Conservation (phyloP, 495 filamentous ascomycete genomes). For the Neurospora sp. region DNA sequence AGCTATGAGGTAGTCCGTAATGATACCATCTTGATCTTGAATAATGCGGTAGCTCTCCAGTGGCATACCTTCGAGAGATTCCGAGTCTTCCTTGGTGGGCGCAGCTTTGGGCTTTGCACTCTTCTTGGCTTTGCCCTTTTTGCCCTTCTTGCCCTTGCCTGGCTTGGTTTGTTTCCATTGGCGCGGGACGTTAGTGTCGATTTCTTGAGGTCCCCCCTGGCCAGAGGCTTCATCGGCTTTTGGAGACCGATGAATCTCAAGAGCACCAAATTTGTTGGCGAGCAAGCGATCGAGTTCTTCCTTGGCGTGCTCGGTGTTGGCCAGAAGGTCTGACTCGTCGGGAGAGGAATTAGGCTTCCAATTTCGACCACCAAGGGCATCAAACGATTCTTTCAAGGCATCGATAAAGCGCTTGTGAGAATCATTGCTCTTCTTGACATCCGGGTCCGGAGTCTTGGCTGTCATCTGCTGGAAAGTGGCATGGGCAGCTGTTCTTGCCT, state of each 20-base stretch:
- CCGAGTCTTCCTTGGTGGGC: neutral
- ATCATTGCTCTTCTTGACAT: constrained; percentile 29
- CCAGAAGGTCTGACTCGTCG: neutral
- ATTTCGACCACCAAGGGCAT: constrained; percentile 1
- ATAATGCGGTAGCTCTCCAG: constrained; percentile 40
- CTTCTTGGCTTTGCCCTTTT: constrained; percentile 20
- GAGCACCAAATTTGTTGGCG: constrained; percentile 26
- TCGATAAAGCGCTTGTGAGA: constrained; percentile 36
- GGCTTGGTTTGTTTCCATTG: constrained; percentile 12
- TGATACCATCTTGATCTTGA: constrained; percentile 1
- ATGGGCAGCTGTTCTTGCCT: constrained; percentile 17
- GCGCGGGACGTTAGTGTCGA: neutral
- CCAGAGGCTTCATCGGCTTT: neutral
- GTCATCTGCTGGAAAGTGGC: constrained; percentile 20
- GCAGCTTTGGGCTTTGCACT: constrained; percentile 9
- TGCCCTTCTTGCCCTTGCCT: constrained; percentile 16
- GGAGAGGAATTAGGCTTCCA: neutral
- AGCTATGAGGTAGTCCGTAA: constrained; percentile 33
- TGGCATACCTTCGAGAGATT: constrained; percentile 5
- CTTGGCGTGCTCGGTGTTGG: neutral
- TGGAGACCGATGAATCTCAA: constrained; percentile 14
- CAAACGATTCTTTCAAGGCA: constrained; percentile 21
- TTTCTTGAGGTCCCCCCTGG: neutral
- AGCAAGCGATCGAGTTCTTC: constrained; percentile 18
- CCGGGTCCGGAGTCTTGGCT: constrained; percentile 22